Evolutionary conservation across 2,329 filamentous ascomycete genomes (phyloP), one percentile per base, ranked within the genome.

Genomic region (Fusarium verrucosum): DNA sequence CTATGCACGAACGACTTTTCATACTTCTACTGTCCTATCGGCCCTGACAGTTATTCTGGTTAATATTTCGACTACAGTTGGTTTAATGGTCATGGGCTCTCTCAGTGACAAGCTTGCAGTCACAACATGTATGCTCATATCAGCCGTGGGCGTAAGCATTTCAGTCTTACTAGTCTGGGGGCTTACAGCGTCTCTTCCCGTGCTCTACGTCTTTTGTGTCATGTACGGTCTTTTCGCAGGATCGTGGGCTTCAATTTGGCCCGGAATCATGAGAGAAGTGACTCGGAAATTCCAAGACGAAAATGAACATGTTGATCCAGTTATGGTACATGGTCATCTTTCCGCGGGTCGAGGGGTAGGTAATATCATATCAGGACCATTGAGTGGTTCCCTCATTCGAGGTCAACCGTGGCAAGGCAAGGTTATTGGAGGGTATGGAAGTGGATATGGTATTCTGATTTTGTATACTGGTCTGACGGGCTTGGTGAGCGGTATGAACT

Each of bases 141-240:
- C 84, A 1, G 82, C 83, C 0, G 60, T 83, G 4, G 82, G 83
- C 10, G 84, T 85, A 0, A 80, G 82, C 0, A 56, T 85, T 9
- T 81, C 83, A 0, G 82, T 82, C 0, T 79, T 89, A 17, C 69
- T 87, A 10, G 75, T 89, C 44, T 89, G 87, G 87, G 87, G 86
- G 1, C 70, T 82, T 16, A 80, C 83, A 20, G 77, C 76, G 2
- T 80, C 78, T 10, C 73, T 86, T 19, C 78, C 79, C 2, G 73
- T 85, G 4, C 75, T 89, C n/a, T 82, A 85, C 11, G 66, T 83
- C 14, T 89, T 89, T 70, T 83, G 85, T n/a, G 72, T 87, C 17
- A 77, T 82, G n/a, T 89, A 86, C 67, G 87, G 87, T 1, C 81
- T 88, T 59, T 89, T 88, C 46, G 86, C 86, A 0, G 84, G 86